A percentile compares a stretch with the other conserved stretches of the same genome.
phyloP scores from a whole-genome alignment of 345 rosid genomes.

The Rhizophora apiculata region DNA sequence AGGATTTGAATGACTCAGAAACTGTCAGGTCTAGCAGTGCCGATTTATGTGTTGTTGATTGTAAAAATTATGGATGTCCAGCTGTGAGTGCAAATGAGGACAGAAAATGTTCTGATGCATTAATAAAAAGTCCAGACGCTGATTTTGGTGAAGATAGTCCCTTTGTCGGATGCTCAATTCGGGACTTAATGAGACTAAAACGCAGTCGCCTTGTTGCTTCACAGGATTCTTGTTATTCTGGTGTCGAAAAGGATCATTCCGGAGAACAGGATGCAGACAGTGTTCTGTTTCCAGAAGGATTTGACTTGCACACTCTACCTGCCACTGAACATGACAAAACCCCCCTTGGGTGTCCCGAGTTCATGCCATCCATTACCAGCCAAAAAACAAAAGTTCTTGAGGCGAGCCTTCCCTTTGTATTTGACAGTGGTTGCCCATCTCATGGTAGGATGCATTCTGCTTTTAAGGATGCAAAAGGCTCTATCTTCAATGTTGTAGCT shows the following conservation, averaged over 20 bases:
- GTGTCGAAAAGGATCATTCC: constrained; percentile 31
- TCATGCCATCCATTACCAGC: constrained; percentile 3
- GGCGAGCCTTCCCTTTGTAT: constrained; percentile 11
- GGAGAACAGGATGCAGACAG: constrained; percentile 21
- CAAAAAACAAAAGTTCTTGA: constrained; percentile 10
- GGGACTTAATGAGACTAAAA: constrained; percentile 89
- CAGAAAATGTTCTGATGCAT: constrained; percentile 28
- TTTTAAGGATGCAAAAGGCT: constrained; percentile 1
- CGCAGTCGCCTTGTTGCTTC: constrained; percentile 44
- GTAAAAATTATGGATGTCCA: constrained; percentile 20
- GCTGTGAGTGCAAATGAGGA: constrained; percentile 26
- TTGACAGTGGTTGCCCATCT: not conserved
- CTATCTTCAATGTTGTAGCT: constrained; percentile 36
- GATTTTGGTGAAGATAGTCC: constrained; percentile 29
- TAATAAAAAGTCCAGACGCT: constrained; percentile 25
- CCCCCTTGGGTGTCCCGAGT: constrained; percentile 9
- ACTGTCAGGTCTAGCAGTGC: constrained; percentile 15
- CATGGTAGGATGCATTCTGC: constrained; percentile 8
- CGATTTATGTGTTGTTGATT: constrained; percentile 30
- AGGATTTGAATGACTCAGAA: constrained; percentile 35
- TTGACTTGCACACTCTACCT: constrained; percentile 24
- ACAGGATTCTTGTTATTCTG: constrained; percentile 33
- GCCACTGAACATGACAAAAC: constrained; percentile 21
- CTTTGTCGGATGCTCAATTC: constrained; percentile 53
- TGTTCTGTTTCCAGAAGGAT: constrained; percentile 22